Conservation (phyloP, 495 filamentous ascomycete genomes). For the Talaromyces adpressus region DNA sequence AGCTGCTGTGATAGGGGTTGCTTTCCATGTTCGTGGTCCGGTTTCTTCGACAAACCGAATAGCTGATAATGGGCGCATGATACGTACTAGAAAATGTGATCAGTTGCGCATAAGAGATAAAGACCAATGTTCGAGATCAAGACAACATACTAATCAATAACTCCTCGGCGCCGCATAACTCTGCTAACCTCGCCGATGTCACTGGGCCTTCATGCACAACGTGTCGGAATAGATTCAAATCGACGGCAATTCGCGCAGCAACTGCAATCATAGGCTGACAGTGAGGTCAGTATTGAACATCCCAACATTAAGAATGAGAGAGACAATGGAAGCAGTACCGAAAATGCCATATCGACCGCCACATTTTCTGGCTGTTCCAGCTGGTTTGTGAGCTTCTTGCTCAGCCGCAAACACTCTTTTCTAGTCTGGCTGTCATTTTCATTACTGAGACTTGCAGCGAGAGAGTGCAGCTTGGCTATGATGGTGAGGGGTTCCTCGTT, state of each 20-base stretch:
- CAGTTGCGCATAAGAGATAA: too few species aligned
- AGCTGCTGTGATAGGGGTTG: background rate
- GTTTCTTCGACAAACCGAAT: background rate
- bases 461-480: background rate
- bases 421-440: background rate
- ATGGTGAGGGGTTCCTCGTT: background rate
- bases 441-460: background rate
- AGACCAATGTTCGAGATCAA: too few species aligned
- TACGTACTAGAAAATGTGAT: background rate
- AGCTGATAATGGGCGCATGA: background rate
- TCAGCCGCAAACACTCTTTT: background rate
- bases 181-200: background rate
- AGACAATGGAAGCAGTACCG: background rate
- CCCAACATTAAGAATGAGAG: background rate
- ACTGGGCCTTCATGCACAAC: background rate
- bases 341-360: slow-evolving; percentile 3
- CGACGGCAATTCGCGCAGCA: slow-evolving; percentile 21
- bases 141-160: background rate
- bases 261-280: background rate
- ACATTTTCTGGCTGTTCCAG: background rate
- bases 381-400: background rate
- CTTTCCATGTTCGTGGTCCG: background rate
- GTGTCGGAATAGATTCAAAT: slow-evolving; percentile 27
- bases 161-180: background rate
- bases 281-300: background rate